Conservation (phyloP, 371 early-diverging fungal species). For the Mortierella sp. region DNA sequence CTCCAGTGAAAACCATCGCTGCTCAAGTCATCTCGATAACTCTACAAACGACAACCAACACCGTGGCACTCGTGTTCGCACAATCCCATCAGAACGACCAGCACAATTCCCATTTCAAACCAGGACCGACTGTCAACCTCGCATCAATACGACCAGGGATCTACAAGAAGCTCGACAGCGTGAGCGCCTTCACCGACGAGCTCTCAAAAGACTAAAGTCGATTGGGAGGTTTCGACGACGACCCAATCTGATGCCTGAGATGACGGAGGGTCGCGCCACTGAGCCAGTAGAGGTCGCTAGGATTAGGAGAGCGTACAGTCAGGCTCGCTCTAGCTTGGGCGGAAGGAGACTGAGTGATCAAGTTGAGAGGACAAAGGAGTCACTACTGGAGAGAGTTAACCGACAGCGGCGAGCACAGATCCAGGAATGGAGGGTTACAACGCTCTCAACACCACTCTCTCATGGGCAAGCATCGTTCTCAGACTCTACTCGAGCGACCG, state of each 20-base stretch:
- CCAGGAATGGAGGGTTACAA: constrained; percentile 16
- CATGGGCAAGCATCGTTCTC: neutral
- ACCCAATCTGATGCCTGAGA: constrained; percentile 21
- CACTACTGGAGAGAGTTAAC: constrained; percentile 16
- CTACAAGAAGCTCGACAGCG: constrained; percentile 19
- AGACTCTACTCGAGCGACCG: neutral
- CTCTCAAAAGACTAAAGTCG: constrained; percentile 18
- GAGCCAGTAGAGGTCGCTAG: constrained; percentile 35
- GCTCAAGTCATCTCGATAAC: neutral
- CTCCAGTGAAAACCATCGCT: neutral
- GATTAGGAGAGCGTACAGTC: constrained; percentile 22
- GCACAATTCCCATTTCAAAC: neutral
- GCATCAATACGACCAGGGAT: neutral
- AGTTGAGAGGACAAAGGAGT: neutral
- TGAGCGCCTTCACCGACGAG: constrained; percentile 14
- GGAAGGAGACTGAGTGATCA: neutral
- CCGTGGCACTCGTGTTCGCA: neutral
- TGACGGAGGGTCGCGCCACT: constrained; percentile 15
- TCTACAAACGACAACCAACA: neutral
- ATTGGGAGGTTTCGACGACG: constrained; percentile 22
- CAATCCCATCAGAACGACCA: neutral
- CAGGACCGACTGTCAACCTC: neutral
- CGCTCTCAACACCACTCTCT: neutral
- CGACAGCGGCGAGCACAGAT: constrained; percentile 15
- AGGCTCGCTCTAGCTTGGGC: neutral